Conservation (phyloP, 2,329 filamentous ascomycete species). For the Phyllosticta ampelicida region DNA sequence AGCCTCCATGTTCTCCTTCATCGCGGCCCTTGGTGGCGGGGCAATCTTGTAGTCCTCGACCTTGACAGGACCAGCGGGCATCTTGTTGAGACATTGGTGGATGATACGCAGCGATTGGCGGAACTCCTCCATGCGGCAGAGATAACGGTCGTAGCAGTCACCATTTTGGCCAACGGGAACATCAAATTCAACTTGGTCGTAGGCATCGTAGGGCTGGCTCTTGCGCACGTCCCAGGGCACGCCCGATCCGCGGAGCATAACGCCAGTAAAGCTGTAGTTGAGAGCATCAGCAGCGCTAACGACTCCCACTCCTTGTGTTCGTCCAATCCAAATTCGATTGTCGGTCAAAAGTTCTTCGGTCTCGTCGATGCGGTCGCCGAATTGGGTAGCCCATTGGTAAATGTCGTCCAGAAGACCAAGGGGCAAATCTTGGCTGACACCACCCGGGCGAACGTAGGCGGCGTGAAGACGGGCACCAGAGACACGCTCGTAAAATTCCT, state of each 20-base stretch:
- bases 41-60: constrained; percentile 99
- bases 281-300: constrained; percentile 88
- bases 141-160: constrained; percentile 98
- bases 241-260: constrained; percentile 95
- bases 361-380: constrained; percentile 95
- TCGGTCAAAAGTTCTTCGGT: constrained; percentile 98
- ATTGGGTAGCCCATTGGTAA: constrained; percentile 99
- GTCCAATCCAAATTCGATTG: constrained; percentile 97
- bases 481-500: constrained; percentile 99
- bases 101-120: constrained; percentile 96
- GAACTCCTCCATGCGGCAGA: constrained; percentile 99
- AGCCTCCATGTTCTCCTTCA: constrained; percentile 99
- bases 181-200: constrained; percentile 96
- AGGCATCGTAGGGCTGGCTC: constrained; percentile 93
- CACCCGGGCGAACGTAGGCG: constrained; percentile 91
- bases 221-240: constrained; percentile 96
- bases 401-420: constrained; percentile 94
- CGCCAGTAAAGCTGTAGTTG: constrained; percentile 91
- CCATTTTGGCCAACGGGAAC: constrained; percentile 93
- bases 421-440: constrained; percentile 91
- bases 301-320: constrained; percentile 84
- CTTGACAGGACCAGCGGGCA: constrained; percentile 86
- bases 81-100: constrained; percentile 97
- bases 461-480: constrained; percentile 95
- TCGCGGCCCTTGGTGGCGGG: constrained; percentile 87